These are phyloP conservation scores for Pistacia atlantica DNA, from an alignment of 345 rosid genomes.

Conservation along the genomic window DNA sequence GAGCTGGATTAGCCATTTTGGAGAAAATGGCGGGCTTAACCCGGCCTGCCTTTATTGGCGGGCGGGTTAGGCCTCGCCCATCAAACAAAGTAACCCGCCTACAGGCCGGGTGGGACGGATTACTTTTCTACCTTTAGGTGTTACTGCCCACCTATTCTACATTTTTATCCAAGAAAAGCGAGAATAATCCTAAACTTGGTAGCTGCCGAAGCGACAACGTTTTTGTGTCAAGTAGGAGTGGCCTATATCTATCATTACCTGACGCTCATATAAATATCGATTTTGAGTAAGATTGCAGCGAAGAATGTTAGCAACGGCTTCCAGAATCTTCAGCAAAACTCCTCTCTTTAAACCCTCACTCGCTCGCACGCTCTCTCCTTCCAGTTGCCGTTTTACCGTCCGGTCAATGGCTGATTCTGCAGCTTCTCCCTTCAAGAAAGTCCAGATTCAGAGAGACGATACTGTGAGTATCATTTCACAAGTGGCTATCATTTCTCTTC, in stretches of 20 bases:
- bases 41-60: too few species aligned
- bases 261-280: neutral
- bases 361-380: constrained; percentile 23
- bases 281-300: neutral
- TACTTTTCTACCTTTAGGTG: too few species aligned
- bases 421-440: constrained; percentile 54
- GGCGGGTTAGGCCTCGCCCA: too few species aligned
- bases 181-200: too few species aligned
- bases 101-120: too few species aligned
- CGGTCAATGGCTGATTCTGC: constrained; percentile 79
- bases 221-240: too few species aligned
- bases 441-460: constrained; percentile 86
- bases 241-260: neutral
- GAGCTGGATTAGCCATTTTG: too few species aligned
- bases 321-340: constrained; percentile 37
- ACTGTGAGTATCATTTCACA: constrained; percentile 48
- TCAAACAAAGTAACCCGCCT: too few species aligned
- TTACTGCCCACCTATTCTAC: too few species aligned
- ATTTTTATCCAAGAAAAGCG: too few species aligned
- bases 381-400: constrained; percentile 35
- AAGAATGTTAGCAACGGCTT: constrained; percentile 36
- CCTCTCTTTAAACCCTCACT: constrained; percentile 17
- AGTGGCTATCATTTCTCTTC: neutral
- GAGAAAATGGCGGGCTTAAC: too few species aligned
- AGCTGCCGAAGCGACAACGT: neutral